These are phyloP conservation scores for Borealophlyctis nickersoniae DNA, from an alignment of 192 early-diverging fungal species.

Conservation along the genomic window DNA sequence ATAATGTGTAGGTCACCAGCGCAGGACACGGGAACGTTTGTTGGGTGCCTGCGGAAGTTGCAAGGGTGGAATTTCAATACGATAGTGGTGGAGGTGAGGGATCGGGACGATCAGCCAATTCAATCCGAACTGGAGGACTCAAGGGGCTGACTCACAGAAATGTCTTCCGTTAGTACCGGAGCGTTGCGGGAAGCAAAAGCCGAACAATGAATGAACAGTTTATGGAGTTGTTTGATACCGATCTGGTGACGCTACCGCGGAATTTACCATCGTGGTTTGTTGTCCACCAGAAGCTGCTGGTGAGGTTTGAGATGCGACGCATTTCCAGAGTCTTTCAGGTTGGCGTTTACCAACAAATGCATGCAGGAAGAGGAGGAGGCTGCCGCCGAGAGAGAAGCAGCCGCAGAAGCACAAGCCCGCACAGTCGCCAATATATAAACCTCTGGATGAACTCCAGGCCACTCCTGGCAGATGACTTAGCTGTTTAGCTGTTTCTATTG, in stretches of 20 bases:
- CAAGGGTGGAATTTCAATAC: slow-evolving; percentile 97
- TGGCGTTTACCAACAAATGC: too few species aligned
- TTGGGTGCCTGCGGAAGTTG: slow-evolving; percentile 90
- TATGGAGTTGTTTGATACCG: slow-evolving; percentile 79
- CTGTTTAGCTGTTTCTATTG: too few species aligned
- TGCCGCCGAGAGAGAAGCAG: too few species aligned
- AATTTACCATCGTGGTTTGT: slow-evolving; percentile 79
- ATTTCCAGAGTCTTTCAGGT: too few species aligned
- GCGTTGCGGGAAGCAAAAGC: slow-evolving; percentile 83
- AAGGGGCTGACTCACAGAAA: not conserved
- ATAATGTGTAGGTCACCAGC: slow-evolving; percentile 44
- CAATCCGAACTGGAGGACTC: not conserved
- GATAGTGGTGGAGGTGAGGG: slow-evolving; percentile 81
- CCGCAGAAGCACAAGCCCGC: too few species aligned
- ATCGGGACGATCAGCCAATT: not conserved
- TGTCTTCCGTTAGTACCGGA: slow-evolving; percentile 65
- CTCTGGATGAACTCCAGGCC: too few species aligned
- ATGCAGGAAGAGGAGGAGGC: too few species aligned
- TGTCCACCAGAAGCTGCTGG: slow-evolving; percentile 30
- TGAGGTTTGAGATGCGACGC: too few species aligned
- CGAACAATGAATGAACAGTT: slow-evolving; percentile 91
- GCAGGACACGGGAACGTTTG: slow-evolving; percentile 88
- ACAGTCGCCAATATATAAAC: too few species aligned
- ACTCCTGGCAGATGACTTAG: too few species aligned
- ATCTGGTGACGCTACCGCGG: slow-evolving; percentile 80